These are phyloP conservation scores for Sordariomycetes sp. DNA, from an alignment of 2,329 filamentous ascomycete genomes.

Conservation along the genomic window DNA sequence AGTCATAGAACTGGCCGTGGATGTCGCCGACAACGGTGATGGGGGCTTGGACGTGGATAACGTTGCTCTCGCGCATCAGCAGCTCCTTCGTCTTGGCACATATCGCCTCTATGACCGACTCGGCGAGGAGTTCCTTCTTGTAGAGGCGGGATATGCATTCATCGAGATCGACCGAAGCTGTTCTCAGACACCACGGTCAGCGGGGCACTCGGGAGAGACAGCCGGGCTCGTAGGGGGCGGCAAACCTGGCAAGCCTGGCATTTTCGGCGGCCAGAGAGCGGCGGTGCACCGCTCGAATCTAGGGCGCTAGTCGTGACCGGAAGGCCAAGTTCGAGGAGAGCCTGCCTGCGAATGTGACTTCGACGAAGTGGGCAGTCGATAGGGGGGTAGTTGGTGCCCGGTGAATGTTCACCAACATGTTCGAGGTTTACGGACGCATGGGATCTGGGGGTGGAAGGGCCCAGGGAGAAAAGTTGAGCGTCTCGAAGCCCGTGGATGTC, in stretches of 20 bases:
- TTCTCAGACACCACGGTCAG: conserved; percentile 1
- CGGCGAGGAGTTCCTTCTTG: conserved; percentile 91
- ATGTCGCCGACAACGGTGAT: conserved; percentile 98
- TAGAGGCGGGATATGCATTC: conserved; percentile 96
- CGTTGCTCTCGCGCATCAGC: conserved; percentile 99
- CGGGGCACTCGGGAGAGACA: not conserved
- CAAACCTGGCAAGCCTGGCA: conserved; percentile 48
- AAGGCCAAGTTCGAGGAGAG: conserved; percentile 7
- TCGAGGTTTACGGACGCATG: conserved; percentile 1
- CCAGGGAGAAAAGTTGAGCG: not conserved
- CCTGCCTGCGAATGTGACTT: conserved; percentile 3
- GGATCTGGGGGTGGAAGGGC: not conserved
- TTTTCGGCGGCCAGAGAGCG: conserved; percentile 21
- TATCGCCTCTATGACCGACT: conserved; percentile 97
- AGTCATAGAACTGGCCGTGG: conserved; percentile 96
- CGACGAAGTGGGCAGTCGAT: conserved; percentile 1
- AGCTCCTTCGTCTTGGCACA: conserved; percentile 98
- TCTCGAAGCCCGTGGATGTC: too few relatives aligned
- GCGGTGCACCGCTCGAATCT: conserved; percentile 2
- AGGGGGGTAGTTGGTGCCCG: not conserved
- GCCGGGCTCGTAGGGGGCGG: conserved; percentile 6
- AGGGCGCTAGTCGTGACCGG: conserved; percentile 3
- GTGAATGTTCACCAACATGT: conserved; percentile 6
- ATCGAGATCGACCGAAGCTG: conserved; percentile 94
- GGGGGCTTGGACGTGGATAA: conserved; percentile 90